Evolutionary conservation across 495 filamentous ascomycete species (phyloP), one percentile per base, ranked within the genome.

Genomic region (Peziza echinospora): DNA sequence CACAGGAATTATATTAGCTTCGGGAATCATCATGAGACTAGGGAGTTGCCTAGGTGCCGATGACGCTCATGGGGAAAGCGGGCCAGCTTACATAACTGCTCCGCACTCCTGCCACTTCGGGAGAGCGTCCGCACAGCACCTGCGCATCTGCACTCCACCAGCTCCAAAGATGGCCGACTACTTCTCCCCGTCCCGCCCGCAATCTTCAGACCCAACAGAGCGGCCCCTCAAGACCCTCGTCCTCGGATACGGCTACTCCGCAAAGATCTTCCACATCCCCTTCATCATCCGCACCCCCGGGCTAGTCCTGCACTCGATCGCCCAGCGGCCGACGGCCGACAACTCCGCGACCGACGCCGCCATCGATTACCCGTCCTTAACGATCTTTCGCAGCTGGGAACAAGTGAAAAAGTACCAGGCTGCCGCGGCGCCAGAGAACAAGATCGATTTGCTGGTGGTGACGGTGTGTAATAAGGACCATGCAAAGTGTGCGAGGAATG

Each of bases 261-360:
- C 84, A 53, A 87, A 87, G 56, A 63, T 78, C 63, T 91, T 91
- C 66, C 84, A 92, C 64, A 87, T 93, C 61, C 84, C 84, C 48
- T 80, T 89, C 63, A 77, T 93, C 58, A 62, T 64, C 30, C 65
- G 68, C 21, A 71, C 77, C 1, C 66, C 78, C 21, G 64, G 71
- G 26, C 67, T 89, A 51, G 73, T 69, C 13, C 72, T 91, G 39
- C 72, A 86, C 53, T 74, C 79, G 46, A 72, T 93, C 52, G 75
- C 89, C 28, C 84, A 93, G 64, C 80, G 84, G 42, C 70, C 58
- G n/a, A 73, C 72, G 59, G 84, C 62, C 49, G 62, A 83, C 65
- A 63, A 76, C 64, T 73, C 74, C 5, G 65, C 67, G 46, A 71
- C 71, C 49, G 83, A 87, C 61, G 69, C 80, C 60, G 76, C 82